Percentiles rank a stretch among this genome's conserved stretches.
These are phyloP conservation scores for Cucumis melo DNA, from an alignment of 306 rosid species.

Conservation along the genomic window DNA sequence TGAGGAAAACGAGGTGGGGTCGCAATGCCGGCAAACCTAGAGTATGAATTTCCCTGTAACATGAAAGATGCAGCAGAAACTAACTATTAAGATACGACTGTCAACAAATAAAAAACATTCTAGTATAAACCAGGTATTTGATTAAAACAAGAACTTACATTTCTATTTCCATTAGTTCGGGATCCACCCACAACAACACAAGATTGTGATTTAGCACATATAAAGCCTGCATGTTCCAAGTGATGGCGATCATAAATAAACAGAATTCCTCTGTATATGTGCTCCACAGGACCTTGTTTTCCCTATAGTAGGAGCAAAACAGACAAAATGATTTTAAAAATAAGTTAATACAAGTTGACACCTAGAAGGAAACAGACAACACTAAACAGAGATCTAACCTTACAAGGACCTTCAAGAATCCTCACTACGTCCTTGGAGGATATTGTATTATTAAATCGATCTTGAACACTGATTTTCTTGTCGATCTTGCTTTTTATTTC, in stretches of 20 bases:
- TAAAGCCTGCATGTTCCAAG: conserved; percentile 96
- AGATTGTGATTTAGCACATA: conserved; percentile 83
- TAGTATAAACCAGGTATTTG: not conserved
- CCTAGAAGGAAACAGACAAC: conserved; percentile 7
- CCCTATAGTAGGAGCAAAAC: conserved; percentile 33
- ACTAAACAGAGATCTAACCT: conserved; percentile 37
- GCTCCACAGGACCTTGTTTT: conserved; percentile 97
- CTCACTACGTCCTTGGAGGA: conserved; percentile 80
- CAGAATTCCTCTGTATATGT: conserved; percentile 75
- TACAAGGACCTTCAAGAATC: conserved; percentile 80
- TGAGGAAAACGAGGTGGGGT: conserved; percentile 70
- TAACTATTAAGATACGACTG: not conserved
- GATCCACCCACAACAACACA: conserved; percentile 95
- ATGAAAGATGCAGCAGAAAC: conserved; percentile 5
- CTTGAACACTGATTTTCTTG: conserved; percentile 72
- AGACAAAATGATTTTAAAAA: not conserved
- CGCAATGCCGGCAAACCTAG: conserved; percentile 45
- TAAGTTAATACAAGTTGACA: not conserved
- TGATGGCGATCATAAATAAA: conserved; percentile 90
- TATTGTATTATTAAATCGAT: conserved; percentile 53
- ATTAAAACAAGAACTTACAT: conserved; percentile 27
- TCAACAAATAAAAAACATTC: not conserved
- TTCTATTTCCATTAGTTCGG: conserved; percentile 72
- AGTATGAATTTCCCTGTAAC: conserved; percentile 63
- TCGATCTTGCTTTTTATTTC: conserved; percentile 90